These are phyloP conservation scores for Psilocybe subaeruginosa DNA, from an alignment of 768 basidiomycete genomes.

Conservation along the genomic window DNA sequence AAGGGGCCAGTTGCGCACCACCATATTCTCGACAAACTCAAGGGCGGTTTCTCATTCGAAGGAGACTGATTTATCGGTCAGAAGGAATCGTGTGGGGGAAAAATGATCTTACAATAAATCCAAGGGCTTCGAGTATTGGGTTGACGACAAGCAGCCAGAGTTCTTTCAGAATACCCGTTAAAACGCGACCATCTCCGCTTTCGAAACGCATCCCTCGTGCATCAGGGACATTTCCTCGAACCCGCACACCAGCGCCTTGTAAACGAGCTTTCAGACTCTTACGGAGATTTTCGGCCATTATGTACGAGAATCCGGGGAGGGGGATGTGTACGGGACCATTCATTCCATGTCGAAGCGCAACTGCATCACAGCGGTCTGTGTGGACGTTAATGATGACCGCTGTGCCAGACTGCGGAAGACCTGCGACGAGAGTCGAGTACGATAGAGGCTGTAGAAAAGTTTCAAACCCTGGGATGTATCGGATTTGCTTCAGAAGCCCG, in stretches of 20 bases:
- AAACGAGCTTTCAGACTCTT: constrained; percentile 1
- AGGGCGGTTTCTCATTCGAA: constrained; percentile 17
- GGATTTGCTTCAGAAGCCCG: neutral
- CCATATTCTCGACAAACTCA: constrained; percentile 9
- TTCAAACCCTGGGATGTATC: neutral
- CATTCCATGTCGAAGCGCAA: neutral
- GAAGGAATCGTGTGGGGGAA: neutral
- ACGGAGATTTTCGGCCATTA: constrained; percentile 3
- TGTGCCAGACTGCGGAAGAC: neutral
- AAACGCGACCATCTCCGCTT: neutral
- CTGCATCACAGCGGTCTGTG: neutral
- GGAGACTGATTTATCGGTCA: constrained; percentile 20
- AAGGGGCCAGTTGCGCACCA: constrained; percentile 24
- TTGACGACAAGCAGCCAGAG: constrained; percentile 25
- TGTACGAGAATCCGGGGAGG: neutral
- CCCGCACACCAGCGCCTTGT: constrained; percentile 29
- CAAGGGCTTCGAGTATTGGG: constrained; percentile 24
- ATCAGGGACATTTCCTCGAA: neutral
- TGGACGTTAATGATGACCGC: neutral
- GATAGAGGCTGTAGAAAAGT: neutral
- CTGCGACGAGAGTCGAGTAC: neutral
- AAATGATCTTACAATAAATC: constrained; percentile 1
- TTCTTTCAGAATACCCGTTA: constrained; percentile 13
- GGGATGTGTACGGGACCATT: too few relatives aligned
- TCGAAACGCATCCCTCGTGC: too few relatives aligned